phyloP scores from a whole-genome alignment of 2,329 filamentous ascomycete species.

The Aspergillus fischeri region DNA sequence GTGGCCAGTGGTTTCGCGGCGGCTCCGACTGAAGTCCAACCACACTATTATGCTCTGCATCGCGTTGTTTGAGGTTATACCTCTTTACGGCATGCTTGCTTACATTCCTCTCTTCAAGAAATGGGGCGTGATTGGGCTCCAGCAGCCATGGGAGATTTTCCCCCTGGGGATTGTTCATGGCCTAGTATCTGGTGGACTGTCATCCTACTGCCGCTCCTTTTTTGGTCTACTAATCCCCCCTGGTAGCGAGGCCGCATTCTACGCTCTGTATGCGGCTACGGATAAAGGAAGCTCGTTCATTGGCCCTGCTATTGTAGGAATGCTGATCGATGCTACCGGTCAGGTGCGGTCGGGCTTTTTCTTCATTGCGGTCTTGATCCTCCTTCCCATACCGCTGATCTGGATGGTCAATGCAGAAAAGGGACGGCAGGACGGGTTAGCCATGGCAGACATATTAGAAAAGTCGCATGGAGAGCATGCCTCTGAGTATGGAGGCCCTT shows the following conservation, averaged over 20 bases:
- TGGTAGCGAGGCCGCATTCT: constrained; percentile 87
- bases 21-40: constrained; percentile 64
- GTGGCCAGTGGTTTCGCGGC: constrained; percentile 72
- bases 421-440: constrained; percentile 29
- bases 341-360: constrained; percentile 79
- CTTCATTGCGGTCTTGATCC: constrained; percentile 78
- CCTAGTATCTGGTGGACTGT: constrained; percentile 78
- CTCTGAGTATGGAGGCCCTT: constrained; percentile 7
- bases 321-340: constrained; percentile 74
- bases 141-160: constrained; percentile 92
- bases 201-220: constrained; percentile 79
- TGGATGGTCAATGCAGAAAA: constrained; percentile 58
- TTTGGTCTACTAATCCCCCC: constrained; percentile 87
- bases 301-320: constrained; percentile 82
- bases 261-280: constrained; percentile 88
- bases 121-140: constrained; percentile 72
- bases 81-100: constrained; percentile 77
- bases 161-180: constrained; percentile 81
- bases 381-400: constrained; percentile 74
- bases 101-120: constrained; percentile 72
- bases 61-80: constrained; percentile 81
- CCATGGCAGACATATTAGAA: constrained; percentile 26
- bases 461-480: constrained; percentile 13
- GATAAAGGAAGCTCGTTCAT: constrained; percentile 91
- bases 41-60: constrained; percentile 89